These are phyloP conservation scores for Suillus discolor DNA, from an alignment of 768 basidiomycete species.

Conservation along the genomic window DNA sequence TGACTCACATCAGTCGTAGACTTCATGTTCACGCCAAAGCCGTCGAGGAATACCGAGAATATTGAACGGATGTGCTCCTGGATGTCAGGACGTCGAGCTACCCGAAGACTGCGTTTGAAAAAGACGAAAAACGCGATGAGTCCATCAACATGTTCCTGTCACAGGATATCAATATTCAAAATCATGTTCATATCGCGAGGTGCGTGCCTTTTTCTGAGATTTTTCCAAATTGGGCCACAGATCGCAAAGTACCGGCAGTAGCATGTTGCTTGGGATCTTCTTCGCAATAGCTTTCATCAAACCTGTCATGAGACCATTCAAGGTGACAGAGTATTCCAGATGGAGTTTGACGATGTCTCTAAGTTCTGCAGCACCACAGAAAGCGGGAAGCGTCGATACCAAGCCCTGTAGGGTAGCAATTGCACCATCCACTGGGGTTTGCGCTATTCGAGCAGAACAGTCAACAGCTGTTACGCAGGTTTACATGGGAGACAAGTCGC, in stretches of 20 bases:
- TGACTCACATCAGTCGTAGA: slow-evolving; percentile 33
- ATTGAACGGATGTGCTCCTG: slow-evolving; percentile 64
- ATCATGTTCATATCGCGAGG: background rate
- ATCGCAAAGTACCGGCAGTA: slow-evolving; percentile 66
- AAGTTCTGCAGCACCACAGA: slow-evolving; percentile 71
- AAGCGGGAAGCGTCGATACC: slow-evolving; percentile 76
- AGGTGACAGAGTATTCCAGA: slow-evolving; percentile 40
- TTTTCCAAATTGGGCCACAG: slow-evolving; percentile 50
- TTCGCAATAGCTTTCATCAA: slow-evolving; percentile 72
- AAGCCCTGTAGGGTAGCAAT: slow-evolving; percentile 65
- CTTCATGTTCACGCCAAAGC: slow-evolving; percentile 59
- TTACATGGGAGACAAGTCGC: slow-evolving; percentile 16
- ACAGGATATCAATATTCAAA: background rate
- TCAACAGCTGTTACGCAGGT: background rate
- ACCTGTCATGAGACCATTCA: slow-evolving; percentile 33
- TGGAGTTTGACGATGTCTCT: slow-evolving; percentile 57
- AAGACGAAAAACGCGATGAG: slow-evolving; percentile 62
- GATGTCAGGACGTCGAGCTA: slow-evolving; percentile 63
- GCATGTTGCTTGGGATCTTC: slow-evolving; percentile 62
- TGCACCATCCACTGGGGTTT: slow-evolving; percentile 26
- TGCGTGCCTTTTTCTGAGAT: slow-evolving; percentile 40
- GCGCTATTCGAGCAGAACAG: background rate
- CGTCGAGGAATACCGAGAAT: slow-evolving; percentile 81
- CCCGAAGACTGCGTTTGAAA: slow-evolving; percentile 63
- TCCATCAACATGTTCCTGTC: slow-evolving; percentile 27